These are phyloP conservation scores for Andalucia godoyi DNA, from an alignment of 78 protist genomes.

Conservation along the genomic window DNA sequence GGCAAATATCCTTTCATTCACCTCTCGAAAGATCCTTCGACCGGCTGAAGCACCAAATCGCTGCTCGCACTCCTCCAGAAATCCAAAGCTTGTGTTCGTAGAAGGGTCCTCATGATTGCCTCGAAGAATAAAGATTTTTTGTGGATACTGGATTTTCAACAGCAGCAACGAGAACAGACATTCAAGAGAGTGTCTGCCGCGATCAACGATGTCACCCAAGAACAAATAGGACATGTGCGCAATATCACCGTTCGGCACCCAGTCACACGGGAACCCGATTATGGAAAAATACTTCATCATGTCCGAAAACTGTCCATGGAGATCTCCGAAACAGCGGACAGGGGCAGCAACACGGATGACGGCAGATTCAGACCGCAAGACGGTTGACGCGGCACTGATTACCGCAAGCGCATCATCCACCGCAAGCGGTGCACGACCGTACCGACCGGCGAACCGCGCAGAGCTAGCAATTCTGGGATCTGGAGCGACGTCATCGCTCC, in stretches of 20 bases:
- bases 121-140: slow-evolving; percentile 16
- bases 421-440: no score
- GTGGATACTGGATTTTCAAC: slow-evolving; percentile 17
- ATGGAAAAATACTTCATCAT: neutral
- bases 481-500: no score
- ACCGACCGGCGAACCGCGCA: no score
- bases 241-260: neutral
- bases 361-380: no score
- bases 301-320: slow-evolving; percentile 5
- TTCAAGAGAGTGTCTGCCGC: slow-evolving; percentile 46
- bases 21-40: neutral
- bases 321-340: neutral
- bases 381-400: no score
- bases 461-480: no score
- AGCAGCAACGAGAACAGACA: slow-evolving; percentile 5
- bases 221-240: slow-evolving; percentile 11
- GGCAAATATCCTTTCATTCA: neutral
- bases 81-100: neutral
- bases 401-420: no score
- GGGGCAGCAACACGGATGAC: no score
- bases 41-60: neutral
- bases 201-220: slow-evolving; percentile 62
- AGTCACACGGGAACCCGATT: neutral
- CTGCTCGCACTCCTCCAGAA: neutral
- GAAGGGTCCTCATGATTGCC: slow-evolving; percentile 54